phyloP scores from a whole-genome alignment of 177 flowering plant species.

The Vitis hybrid region DNA sequence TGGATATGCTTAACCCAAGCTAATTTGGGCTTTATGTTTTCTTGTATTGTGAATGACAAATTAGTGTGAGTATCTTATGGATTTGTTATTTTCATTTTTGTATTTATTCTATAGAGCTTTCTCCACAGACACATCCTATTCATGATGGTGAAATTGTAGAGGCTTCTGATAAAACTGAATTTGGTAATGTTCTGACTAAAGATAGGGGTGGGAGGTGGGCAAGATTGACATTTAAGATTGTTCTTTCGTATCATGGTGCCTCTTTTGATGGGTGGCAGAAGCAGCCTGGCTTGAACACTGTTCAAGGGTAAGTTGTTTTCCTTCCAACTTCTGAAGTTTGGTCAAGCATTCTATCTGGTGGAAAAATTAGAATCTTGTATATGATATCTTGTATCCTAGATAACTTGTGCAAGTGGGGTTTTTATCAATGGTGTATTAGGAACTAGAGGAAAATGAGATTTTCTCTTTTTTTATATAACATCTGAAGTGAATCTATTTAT shows the following conservation, averaged over 20 bases:
- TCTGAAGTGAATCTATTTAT: too few relatives aligned
- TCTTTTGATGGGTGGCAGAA: conserved; percentile 99
- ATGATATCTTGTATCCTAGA: not conserved
- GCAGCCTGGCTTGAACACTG: conserved; percentile 88
- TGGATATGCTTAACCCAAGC: too few relatives aligned
- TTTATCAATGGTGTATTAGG: too few relatives aligned
- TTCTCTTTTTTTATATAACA: too few relatives aligned
- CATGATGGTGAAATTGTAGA: conserved; percentile 29
- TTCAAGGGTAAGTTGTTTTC: conserved; percentile 64
- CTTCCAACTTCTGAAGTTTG: not conserved
- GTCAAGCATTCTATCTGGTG: not conserved
- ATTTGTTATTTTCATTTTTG: not conserved
- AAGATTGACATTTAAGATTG: conserved; percentile 68
- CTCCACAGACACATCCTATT: conserved; percentile 21
- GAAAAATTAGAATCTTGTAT: too few relatives aligned
- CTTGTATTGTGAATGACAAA: not conserved
- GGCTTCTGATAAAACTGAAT: conserved; percentile 31
- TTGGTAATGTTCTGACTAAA: conserved; percentile 16
- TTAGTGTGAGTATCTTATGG: not conserved
- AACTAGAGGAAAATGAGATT: too few relatives aligned
- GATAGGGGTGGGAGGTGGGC: conserved; percentile 74
- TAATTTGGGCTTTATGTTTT: not conserved
- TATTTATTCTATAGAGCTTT: conserved; percentile 22
- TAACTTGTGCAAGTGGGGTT: too few relatives aligned
- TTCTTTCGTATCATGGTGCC: conserved; percentile 74